Evolutionary conservation across 2,329 filamentous ascomycete species (phyloP).

Genomic region (Diaporthe ampelina): DNA sequence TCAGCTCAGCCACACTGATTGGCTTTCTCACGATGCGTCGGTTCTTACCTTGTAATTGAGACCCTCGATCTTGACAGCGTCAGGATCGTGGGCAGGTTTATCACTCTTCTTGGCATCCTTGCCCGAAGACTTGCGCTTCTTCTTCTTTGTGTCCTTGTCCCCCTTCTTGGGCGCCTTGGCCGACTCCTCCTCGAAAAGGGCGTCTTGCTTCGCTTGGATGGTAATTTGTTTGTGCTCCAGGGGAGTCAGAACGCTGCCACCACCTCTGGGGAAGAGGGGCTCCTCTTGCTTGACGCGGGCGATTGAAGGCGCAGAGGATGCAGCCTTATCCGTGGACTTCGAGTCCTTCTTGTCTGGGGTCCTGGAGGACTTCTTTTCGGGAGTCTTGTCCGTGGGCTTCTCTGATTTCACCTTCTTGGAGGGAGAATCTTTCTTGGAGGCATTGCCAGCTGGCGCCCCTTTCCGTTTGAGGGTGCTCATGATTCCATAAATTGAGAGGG

Average conservation of each 20-base stretch:
- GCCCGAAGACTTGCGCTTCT: constrained; percentile 66
- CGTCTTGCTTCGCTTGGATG: constrained; percentile 92
- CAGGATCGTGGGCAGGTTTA: constrained; percentile 61
- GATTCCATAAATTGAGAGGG: constrained; percentile 45
- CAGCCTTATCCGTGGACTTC: constrained; percentile 44
- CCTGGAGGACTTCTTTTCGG: constrained; percentile 49
- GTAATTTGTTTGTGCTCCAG: constrained; percentile 97
- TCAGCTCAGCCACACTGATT: constrained; percentile 27
- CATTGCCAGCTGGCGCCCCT: constrained; percentile 66
- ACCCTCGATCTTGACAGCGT: constrained; percentile 82
- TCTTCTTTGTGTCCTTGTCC: constrained; percentile 65
- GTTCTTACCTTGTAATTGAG: constrained; percentile 85
- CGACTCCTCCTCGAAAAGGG: constrained; percentile 85
- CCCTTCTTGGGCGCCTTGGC: constrained; percentile 62
- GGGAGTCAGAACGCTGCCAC: constrained; percentile 89
- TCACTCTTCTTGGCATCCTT: constrained; percentile 63
- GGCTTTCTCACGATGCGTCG: constrained; percentile 37
- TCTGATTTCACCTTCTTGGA: constrained; percentile 62
- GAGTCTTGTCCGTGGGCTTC: constrained; percentile 51
- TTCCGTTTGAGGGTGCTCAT: constrained; percentile 73
- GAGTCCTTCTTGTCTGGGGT: constrained; percentile 50
- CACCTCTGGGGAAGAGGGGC: constrained; percentile 91
- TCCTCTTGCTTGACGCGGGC: constrained; percentile 81
- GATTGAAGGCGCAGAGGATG: constrained; percentile 46
- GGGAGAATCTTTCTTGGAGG: constrained; percentile 63